phyloP scores from a whole-genome alignment of 2,329 filamentous ascomycete species.

The Alternaria angustiovoidea region DNA sequence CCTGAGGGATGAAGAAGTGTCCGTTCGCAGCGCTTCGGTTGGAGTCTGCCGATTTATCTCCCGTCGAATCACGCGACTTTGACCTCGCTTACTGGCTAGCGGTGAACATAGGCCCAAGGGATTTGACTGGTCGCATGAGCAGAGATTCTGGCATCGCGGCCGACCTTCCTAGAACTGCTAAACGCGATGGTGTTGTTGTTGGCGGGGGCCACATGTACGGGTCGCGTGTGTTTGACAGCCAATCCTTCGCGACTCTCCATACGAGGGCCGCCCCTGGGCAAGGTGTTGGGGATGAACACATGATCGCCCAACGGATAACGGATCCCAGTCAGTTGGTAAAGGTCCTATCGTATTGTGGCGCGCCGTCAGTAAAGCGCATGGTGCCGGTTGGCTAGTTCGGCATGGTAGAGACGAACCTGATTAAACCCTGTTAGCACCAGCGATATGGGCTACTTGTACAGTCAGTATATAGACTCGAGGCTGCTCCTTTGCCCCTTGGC shows the following conservation, averaged over 20 bases:
- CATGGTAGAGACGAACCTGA: neutral
- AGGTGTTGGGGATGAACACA: neutral
- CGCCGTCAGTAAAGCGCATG: constrained; percentile 5
- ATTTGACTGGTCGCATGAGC: constrained; percentile 10
- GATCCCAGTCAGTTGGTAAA: constrained; percentile 3
- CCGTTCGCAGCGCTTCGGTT: constrained; percentile 3
- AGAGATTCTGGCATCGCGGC: constrained; percentile 11
- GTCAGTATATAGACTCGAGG: constrained; percentile 15
- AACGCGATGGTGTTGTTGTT: constrained; percentile 4
- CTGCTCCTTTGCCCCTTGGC: constrained; percentile 1
- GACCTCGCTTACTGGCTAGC: constrained; percentile 6
- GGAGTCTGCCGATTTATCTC: constrained; percentile 9
- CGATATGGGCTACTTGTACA: neutral
- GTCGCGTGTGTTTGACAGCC: neutral
- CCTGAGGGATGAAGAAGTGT: neutral
- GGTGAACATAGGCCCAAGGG: neutral
- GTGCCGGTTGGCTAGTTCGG: constrained; percentile 12
- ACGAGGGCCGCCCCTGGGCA: neutral
- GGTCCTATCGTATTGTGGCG: constrained; percentile 4
- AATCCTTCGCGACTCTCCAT: neutral
- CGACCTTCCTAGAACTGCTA: constrained; percentile 7
- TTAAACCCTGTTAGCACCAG: constrained; percentile 11
- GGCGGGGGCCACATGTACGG: neutral
- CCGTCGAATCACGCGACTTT: constrained; percentile 9
- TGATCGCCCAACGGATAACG: constrained; percentile 7